Evolutionary conservation across 2,329 filamentous ascomycete genomes (phyloP), one percentile per base, ranked within the genome.

Genomic region (Exophiala phaeomuriformis): DNA sequence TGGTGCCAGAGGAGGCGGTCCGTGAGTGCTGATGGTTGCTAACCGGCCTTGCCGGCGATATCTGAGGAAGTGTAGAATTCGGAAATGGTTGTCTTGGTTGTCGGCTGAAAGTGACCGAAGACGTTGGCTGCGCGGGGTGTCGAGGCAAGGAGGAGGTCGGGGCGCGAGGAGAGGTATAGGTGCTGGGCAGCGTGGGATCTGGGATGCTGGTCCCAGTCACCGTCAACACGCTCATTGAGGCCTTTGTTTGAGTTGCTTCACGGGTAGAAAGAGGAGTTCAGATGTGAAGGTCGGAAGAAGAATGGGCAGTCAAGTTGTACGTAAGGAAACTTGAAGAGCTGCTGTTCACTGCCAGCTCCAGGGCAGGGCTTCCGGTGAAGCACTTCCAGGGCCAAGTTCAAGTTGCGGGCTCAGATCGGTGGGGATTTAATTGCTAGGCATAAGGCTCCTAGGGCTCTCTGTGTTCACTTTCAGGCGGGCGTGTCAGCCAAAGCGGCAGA

Each of bases 141-240:
- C 35, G 27, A 42, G 57, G 51, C 45, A 53, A 47, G 44, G 59
- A 53, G 47, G 53, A 42, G 32, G 45, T 50, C 8, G 35, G 47
- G 43, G 46, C 4, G 44, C 40, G 32, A 40, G 59, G 40, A 33
- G 28, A 40, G 49, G 52, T 49, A 47, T 59, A 55, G 48, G 49
- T 40, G 54, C 55, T 57, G 32, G 58, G 45, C 19, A 61, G 51
- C 3, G 53, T 55, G 32, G 57, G 59, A 50, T 60, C 59, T 53
- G 56, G 59, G 53, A 63, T 57, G 30, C n/a, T 53, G 30, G 59
- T 58, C 55, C 57, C 54, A 59, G 59, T 49, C 49, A 63, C 57
- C 39, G 59, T 61, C 52, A 63, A 49, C 30, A 63, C 61, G 54
- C 58, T 61, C 61, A 63, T 63, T 35, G 50, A 55, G 52, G 37